Conservation (phyloP, 83 land plant genomes). For the Diphasiastrum complanatum region DNA sequence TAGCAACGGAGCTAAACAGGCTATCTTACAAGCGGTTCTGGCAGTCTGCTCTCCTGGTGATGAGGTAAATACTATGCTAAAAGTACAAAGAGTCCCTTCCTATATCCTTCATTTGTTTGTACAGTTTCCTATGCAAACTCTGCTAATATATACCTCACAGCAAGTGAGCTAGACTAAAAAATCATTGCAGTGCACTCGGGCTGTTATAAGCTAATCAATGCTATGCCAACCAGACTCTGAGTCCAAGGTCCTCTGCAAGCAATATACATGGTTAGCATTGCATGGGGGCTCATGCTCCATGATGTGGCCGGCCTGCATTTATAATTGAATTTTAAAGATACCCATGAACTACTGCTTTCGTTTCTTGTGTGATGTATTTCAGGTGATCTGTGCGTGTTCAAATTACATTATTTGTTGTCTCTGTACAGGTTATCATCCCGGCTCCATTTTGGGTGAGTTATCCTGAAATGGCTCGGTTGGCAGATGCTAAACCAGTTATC, state of each 20-base stretch:
- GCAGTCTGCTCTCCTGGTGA: slow-evolving; percentile 46
- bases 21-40: slow-evolving; percentile 37
- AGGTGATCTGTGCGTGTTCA: no score
- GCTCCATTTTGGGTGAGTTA: slow-evolving; percentile 99
- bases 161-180: neutral
- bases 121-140: neutral
- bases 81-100: neutral
- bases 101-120: neutral
- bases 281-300: no score
- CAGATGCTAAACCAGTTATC: slow-evolving; percentile 84
- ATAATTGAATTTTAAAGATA: no score
- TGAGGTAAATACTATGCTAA: slow-evolving; percentile 22
- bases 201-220: no score
- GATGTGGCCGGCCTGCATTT: no score
- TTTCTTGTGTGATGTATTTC: no score
- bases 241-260: no score
- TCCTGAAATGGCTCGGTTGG: slow-evolving; percentile 88
- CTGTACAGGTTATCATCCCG: slow-evolving; percentile 80
- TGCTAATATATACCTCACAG: neutral
- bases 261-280: no score
- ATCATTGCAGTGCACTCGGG: neutral
- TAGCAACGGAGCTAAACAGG: slow-evolving; percentile 45
- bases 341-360: no score
- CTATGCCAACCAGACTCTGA: no score
- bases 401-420: neutral